These are phyloP conservation scores for Dothistroma septosporum DNA, from an alignment of 2,329 filamentous ascomycete genomes.

Conservation along the genomic window DNA sequence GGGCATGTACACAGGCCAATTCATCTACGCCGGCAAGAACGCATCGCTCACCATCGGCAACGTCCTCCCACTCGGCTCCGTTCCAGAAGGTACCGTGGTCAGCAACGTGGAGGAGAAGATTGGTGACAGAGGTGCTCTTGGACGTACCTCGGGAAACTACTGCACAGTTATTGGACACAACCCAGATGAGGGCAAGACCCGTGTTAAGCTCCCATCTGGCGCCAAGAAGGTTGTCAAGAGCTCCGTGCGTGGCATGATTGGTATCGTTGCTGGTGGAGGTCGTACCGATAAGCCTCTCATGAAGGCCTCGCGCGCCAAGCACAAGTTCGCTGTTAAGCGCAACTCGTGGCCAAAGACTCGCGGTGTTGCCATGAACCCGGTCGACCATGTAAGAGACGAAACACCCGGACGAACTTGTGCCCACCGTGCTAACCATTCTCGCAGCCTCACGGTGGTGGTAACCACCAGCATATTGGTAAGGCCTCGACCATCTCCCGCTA, in stretches of 20 bases:
- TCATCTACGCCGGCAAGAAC: slow-evolving; percentile 99
- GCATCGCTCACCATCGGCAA: slow-evolving; percentile 95
- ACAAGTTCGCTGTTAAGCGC: slow-evolving; percentile 99
- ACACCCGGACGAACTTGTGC: background rate
- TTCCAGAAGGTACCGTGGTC: slow-evolving; percentile 98
- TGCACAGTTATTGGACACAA: slow-evolving; percentile 80
- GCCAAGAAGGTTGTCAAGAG: slow-evolving; percentile 98
- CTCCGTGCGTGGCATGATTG: slow-evolving; percentile 93
- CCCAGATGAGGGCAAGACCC: slow-evolving; percentile 98
- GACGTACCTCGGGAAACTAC: slow-evolving; percentile 98
- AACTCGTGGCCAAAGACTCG: slow-evolving; percentile 99
- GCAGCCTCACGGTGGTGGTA: slow-evolving; percentile 66
- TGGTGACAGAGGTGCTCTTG: slow-evolving; percentile 93
- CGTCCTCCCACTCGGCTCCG: slow-evolving; percentile 86
- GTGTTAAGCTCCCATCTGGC: slow-evolving; percentile 97
- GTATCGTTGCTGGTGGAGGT: slow-evolving; percentile 98
- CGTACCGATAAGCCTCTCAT: slow-evolving; percentile 99
- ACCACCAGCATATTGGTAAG: slow-evolving; percentile 99
- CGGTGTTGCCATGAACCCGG: slow-evolving; percentile 99
- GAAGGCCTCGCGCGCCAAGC: slow-evolving; percentile 99
- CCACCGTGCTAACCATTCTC: slow-evolving; percentile 28
- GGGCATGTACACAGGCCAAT: slow-evolving; percentile 99
- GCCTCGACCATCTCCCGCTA: slow-evolving; percentile 98
- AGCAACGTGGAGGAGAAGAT: slow-evolving; percentile 99
- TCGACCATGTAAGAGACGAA: slow-evolving; percentile 70